phyloP scores from a whole-genome alignment of 805 yeast species.

The Saccharomycopsis capsularis region DNA sequence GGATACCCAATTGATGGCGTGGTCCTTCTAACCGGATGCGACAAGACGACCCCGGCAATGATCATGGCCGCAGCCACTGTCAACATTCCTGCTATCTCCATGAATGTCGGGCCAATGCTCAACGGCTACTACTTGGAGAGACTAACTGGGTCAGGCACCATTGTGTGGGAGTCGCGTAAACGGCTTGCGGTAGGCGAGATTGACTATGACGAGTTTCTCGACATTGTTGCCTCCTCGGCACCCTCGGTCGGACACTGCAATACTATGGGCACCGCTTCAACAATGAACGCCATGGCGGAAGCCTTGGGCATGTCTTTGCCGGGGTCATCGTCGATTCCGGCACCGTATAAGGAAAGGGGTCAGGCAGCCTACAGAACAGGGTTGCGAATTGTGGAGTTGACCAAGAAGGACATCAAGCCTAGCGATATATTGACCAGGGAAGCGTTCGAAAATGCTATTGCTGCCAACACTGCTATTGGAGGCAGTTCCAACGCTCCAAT shows the following conservation, averaged over 20 bases:
- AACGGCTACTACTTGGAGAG: constrained; percentile 24
- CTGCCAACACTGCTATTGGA: constrained; percentile 22
- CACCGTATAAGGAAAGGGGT: constrained; percentile 21
- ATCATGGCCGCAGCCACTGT: constrained; percentile 50
- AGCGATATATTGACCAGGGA: constrained; percentile 21
- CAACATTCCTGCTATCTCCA: constrained; percentile 45
- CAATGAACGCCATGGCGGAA: constrained; percentile 23
- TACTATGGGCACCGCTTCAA: constrained; percentile 23
- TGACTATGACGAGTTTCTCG: constrained; percentile 23
- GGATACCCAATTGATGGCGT: constrained; percentile 26
- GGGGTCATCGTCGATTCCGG: constrained; percentile 21
- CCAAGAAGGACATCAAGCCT: constrained; percentile 17
- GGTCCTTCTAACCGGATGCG: constrained; percentile 32
- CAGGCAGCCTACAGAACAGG: constrained; percentile 22
- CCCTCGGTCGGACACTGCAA: constrained; percentile 22
- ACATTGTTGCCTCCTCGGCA: constrained; percentile 23
- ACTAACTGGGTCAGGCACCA: constrained; percentile 26
- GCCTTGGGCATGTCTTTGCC: constrained; percentile 21
- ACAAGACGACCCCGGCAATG: constrained; percentile 48
- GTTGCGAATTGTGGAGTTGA: constrained; percentile 19
- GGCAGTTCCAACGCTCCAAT: constrained; percentile 22
- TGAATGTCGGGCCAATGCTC: constrained; percentile 40
- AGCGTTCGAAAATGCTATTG: constrained; percentile 23
- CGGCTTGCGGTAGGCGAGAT: constrained; percentile 23
- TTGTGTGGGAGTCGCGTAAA: constrained; percentile 25